Evolutionary conservation across 2,329 filamentous ascomycete genomes (phyloP).

Genomic region (Talaromyces sp.): DNA sequence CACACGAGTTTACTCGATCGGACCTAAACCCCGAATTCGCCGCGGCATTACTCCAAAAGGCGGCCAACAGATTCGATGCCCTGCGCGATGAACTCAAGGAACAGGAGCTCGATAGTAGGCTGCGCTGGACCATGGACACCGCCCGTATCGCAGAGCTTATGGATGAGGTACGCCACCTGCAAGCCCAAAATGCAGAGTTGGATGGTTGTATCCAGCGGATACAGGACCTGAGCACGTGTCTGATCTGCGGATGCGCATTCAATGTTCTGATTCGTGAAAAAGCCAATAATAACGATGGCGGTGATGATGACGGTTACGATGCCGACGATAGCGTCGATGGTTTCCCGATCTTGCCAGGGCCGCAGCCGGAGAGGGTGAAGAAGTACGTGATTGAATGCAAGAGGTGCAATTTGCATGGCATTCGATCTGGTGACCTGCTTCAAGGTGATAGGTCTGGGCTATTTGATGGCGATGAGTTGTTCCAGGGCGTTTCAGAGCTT

Average conservation of each 20-base stretch:
- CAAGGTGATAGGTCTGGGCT: neutral
- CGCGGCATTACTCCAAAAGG: neutral
- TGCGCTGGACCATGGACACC: neutral
- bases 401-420: neutral
- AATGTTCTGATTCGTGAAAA: neutral
- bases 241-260: neutral
- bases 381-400: neutral
- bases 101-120: neutral
- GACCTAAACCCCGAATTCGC: neutral
- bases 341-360: too few species aligned
- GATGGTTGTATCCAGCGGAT: neutral
- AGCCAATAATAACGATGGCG: neutral
- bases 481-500: neutral
- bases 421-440: neutral
- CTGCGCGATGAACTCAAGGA: neutral
- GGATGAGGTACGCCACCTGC: neutral
- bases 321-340: neutral
- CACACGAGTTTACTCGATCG: neutral
- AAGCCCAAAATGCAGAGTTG: neutral
- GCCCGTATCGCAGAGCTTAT: neutral
- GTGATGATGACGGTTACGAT: neutral
- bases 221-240: neutral
- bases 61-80: neutral
- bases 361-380: neutral
- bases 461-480: neutral